Evolutionary conservation across 1,139 yeast species (phyloP).

Genomic region (Protomyces gravidus): DNA sequence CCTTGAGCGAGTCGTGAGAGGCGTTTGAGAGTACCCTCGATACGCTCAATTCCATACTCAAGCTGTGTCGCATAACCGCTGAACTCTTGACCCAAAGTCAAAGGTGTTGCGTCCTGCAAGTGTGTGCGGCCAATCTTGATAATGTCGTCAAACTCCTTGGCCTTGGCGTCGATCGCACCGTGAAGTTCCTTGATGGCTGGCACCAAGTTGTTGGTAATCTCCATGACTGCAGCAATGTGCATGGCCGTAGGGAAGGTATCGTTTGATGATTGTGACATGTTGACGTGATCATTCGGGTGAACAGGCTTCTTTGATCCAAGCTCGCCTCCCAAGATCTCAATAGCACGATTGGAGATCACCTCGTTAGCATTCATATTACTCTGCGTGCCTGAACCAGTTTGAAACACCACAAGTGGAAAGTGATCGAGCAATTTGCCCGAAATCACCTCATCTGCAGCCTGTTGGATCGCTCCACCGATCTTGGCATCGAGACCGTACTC

Average conservation of each 20-base stretch:
- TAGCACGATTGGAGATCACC: conserved; percentile 96
- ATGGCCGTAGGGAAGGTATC: conserved; percentile 98
- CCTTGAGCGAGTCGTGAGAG: conserved; percentile 90
- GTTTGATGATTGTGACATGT: conserved; percentile 96
- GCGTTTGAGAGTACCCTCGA: conserved; percentile 69
- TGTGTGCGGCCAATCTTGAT: conserved; percentile 99
- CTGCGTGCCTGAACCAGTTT: conserved; percentile 98
- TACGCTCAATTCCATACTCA: conserved; percentile 81
- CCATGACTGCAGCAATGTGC: conserved; percentile 98
- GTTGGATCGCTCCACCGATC: conserved; percentile 75
- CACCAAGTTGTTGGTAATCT: conserved; percentile 66
- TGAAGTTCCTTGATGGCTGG: conserved; percentile 77
- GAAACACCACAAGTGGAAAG: conserved; percentile 97
- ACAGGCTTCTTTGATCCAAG: conserved; percentile 89
- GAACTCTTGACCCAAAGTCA: conserved; percentile 96
- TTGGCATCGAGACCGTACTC: conserved; percentile 81
- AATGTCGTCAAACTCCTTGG: conserved; percentile 77
- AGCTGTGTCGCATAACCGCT: conserved; percentile 94
- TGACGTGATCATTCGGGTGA: conserved; percentile 97
- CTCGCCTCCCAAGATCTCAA: conserved; percentile 87
- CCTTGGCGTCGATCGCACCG: conserved; percentile 68
- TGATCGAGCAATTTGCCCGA: conserved; percentile 89
- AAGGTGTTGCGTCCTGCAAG: conserved; percentile 96
- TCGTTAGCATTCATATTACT: conserved; percentile 67
- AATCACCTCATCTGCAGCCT: conserved; percentile 92